Percentiles rank a stretch among this genome's conserved stretches.
phyloP scores from a whole-genome alignment of 257 asterid genomes.

The Anisodus tanguticus region DNA sequence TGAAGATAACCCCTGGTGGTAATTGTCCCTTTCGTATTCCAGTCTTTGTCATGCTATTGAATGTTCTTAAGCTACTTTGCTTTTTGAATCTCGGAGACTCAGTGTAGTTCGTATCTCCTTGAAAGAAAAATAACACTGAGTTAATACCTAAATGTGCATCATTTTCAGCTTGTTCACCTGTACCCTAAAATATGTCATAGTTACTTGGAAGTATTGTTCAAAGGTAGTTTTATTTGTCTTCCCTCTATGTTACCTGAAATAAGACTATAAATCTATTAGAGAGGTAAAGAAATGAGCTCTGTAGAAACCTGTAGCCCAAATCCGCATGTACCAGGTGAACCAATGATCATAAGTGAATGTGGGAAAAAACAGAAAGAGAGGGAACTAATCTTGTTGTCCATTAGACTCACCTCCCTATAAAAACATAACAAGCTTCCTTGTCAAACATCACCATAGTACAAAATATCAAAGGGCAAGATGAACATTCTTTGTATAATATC shows the following conservation, averaged over 20 bases:
- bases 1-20: constrained; percentile 86
- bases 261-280: neutral
- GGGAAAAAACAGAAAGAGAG: neutral
- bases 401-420: neutral
- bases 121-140: constrained; percentile 6
- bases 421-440: neutral
- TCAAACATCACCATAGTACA: neutral
- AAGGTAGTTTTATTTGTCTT: neutral
- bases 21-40: constrained; percentile 38
- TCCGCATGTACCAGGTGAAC: constrained; percentile 1
- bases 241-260: constrained; percentile 6
- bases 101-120: neutral
- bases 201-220: neutral
- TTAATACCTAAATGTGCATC: neutral
- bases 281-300: neutral
- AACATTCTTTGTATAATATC: neutral
- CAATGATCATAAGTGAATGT: neutral
- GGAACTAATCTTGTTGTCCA: neutral
- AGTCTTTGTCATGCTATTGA: neutral
- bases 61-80: neutral
- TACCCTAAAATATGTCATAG: neutral
- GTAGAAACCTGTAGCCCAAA: neutral
- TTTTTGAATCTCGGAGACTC: neutral
- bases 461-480: constrained; percentile 13
- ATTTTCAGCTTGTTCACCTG: constrained; percentile 10